Evolutionary conservation across 345 rosid genomes (phyloP).

Genomic region (Alliaria petiolata): DNA sequence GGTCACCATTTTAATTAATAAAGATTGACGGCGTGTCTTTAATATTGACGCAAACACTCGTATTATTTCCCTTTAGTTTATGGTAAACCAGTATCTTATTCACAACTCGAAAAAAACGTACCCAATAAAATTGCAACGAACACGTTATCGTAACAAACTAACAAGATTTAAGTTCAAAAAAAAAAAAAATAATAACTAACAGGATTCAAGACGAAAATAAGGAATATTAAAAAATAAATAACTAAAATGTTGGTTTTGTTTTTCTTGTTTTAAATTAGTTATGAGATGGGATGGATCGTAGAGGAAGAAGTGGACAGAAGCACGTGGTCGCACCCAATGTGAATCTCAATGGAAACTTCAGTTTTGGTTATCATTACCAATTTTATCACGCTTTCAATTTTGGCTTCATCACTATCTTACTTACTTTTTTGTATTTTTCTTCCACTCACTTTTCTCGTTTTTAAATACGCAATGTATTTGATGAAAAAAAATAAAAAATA

Average conservation of each 20-base stretch:
- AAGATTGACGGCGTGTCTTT: background rate
- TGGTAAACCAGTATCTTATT: background rate
- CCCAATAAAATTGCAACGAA: background rate
- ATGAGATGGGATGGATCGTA: constrained; percentile 4
- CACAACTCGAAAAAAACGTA: background rate
- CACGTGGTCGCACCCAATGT: constrained; percentile 17
- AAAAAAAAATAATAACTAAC: too few species aligned
- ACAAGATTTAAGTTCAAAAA: too few species aligned
- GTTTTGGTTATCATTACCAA: constrained; percentile 9
- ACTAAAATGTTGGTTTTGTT: background rate
- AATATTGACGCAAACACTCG: background rate
- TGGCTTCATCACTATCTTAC: constrained; percentile 12
- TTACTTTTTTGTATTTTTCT: constrained; percentile 10
- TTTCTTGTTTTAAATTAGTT: background rate
- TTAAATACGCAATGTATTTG: background rate
- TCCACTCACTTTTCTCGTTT: constrained; percentile 12
- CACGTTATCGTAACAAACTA: background rate
- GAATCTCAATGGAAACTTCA: constrained; percentile 12
- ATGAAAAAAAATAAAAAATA: too few species aligned
- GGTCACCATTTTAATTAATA: background rate
- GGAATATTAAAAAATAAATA: background rate
- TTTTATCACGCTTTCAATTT: constrained; percentile 4
- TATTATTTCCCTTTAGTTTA: background rate
- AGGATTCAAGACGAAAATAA: background rate
- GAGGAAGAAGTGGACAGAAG: constrained; percentile 9